Evolutionary conservation across 2,329 filamentous ascomycete genomes (phyloP).

Genomic region (Paecilomyces fulvus): DNA sequence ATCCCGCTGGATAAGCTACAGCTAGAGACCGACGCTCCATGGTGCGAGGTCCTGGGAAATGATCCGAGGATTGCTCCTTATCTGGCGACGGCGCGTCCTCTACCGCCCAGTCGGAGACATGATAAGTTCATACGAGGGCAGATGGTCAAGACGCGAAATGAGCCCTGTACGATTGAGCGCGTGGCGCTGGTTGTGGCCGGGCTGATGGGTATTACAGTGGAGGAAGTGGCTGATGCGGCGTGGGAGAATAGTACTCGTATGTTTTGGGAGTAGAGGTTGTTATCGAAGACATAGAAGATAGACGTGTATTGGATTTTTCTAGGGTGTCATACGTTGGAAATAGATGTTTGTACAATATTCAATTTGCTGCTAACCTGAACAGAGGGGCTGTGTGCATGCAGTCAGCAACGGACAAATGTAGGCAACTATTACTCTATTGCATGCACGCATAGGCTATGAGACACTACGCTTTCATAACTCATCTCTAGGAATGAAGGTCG

Average conservation of each 20-base stretch:
- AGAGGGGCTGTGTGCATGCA: not conserved
- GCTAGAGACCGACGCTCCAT: conserved; percentile 43
- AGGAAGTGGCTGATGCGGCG: conserved; percentile 36
- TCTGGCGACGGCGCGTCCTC: conserved; percentile 27
- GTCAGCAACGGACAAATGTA: too few relatives aligned
- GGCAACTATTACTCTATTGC: too few relatives aligned
- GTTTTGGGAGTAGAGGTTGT: conserved; percentile 15
- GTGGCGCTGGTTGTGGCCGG: conserved; percentile 44
- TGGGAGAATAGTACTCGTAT: conserved; percentile 30
- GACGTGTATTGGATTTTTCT: not conserved
- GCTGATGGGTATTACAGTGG: conserved; percentile 35
- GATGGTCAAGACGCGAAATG: conserved; percentile 43
- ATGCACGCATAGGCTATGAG: too few relatives aligned
- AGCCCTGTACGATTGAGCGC: conserved; percentile 42
- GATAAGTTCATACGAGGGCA: conserved; percentile 39
- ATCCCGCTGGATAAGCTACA: conserved; percentile 36
- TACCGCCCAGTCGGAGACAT: conserved; percentile 40
- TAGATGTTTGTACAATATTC: not conserved
- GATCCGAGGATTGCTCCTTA: conserved; percentile 35
- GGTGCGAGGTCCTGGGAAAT: conserved; percentile 36
- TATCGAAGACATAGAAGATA: not conserved
- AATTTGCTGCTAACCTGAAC: not conserved
- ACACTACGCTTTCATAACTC: too few relatives aligned
- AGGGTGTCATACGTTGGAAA: not conserved
- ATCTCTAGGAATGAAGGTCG: too few relatives aligned